phyloP scores from a whole-genome alignment of 2,329 filamentous ascomycete genomes.

The Fusarium sulawesiense region DNA sequence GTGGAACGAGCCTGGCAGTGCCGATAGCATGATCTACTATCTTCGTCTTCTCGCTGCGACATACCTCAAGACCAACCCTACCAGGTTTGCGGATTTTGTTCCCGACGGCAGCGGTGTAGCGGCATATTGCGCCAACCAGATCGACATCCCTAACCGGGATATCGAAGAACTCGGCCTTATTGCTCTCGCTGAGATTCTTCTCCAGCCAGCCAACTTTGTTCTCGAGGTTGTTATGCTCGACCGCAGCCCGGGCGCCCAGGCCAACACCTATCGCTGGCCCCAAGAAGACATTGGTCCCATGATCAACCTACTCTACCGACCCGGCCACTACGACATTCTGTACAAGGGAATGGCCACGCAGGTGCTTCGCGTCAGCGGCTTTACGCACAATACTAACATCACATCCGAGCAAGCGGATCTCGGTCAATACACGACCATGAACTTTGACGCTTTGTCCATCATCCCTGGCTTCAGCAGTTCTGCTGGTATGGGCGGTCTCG shows the following conservation, averaged over 20 bases:
- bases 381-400: slow-evolving; percentile 60
- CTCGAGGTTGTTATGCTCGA: slow-evolving; percentile 94
- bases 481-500: slow-evolving; percentile 43
- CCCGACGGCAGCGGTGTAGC: slow-evolving; percentile 69
- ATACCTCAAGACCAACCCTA: slow-evolving; percentile 81
- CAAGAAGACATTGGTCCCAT: slow-evolving; percentile 64
- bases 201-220: slow-evolving; percentile 81
- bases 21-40: slow-evolving; percentile 87
- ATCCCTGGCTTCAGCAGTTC: slow-evolving; percentile 58
- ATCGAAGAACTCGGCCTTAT: slow-evolving; percentile 91
- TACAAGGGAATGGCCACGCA: slow-evolving; percentile 71
- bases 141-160: slow-evolving; percentile 82
- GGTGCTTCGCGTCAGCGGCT: slow-evolving; percentile 63
- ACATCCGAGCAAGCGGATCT: slow-evolving; percentile 54
- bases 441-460: slow-evolving; percentile 59
- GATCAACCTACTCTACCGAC: slow-evolving; percentile 73
- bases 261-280: slow-evolving; percentile 76
- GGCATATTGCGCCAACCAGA: slow-evolving; percentile 74
- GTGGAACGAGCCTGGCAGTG: slow-evolving; percentile 78
- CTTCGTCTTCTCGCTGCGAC: slow-evolving; percentile 83
- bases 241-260: slow-evolving; percentile 79
- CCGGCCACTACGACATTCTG: slow-evolving; percentile 92
- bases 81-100: slow-evolving; percentile 79
- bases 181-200: slow-evolving; percentile 79
- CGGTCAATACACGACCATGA: slow-evolving; percentile 55